These are phyloP conservation scores for Phytopythium oedochilum DNA, from an alignment of 352 stramenopile genomes.

Conservation along the genomic window DNA sequence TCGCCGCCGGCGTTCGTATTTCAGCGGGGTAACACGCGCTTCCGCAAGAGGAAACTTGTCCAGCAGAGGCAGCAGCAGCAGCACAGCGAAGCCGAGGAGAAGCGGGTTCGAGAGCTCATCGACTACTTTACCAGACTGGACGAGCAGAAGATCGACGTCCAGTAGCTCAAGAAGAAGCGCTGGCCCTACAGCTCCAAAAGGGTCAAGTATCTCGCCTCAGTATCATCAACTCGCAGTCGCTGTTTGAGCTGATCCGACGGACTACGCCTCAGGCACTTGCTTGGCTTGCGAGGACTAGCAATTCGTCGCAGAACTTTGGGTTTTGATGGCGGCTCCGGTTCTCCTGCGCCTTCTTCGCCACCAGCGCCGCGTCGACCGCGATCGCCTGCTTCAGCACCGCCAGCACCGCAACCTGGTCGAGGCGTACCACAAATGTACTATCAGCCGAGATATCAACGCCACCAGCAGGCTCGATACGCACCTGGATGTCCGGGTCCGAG, in stretches of 20 bases:
- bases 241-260: too few relatives aligned
- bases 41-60: slow-evolving; percentile 31
- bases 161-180: slow-evolving; percentile 8
- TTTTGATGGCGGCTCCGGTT: slow-evolving; percentile 69
- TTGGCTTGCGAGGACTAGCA: slow-evolving; percentile 38
- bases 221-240: too few relatives aligned
- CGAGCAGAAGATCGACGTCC: slow-evolving; percentile 41
- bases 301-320: slow-evolving; percentile 66
- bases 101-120: slow-evolving; percentile 52
- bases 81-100: slow-evolving; percentile 26
- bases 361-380: slow-evolving; percentile 42
- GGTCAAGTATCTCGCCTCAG: too few relatives aligned
- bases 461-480: slow-evolving; percentile 11
- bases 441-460: neutral
- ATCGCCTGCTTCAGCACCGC: slow-evolving; percentile 65
- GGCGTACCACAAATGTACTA: neutral
- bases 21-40: slow-evolving; percentile 34
- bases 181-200: too few relatives aligned
- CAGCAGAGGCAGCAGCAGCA: slow-evolving; percentile 26
- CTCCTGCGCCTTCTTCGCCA: slow-evolving; percentile 72
- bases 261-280: slow-evolving; percentile 16
- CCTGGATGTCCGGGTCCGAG: slow-evolving; percentile 81
- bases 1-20: slow-evolving; percentile 51
- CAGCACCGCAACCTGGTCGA: slow-evolving; percentile 52
- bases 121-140: slow-evolving; percentile 63